Conservation (phyloP, 331 rosid species). For the Pyrus hybrid region DNA sequence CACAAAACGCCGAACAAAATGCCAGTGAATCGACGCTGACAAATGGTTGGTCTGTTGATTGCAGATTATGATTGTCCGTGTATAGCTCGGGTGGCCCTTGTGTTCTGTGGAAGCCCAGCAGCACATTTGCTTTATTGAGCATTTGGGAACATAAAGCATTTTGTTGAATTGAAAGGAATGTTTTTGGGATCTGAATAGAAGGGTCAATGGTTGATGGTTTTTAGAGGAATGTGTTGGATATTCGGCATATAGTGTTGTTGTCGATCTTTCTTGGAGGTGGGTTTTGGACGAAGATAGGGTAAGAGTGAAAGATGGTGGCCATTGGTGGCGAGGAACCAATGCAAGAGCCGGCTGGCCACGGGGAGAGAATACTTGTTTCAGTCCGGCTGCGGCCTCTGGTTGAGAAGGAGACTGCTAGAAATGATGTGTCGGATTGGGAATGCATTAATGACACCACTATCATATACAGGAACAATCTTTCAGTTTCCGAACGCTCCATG, state of each 20-base stretch:
- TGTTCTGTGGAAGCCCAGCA: slow-evolving; percentile 33
- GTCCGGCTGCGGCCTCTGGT: slow-evolving; percentile 75
- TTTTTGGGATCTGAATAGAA: slow-evolving; percentile 15
- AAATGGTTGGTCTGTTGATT: slow-evolving; percentile 43
- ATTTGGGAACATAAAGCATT: slow-evolving; percentile 13
- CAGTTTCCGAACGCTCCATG: slow-evolving; percentile 79
- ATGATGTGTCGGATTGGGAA: slow-evolving; percentile 85
- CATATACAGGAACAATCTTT: slow-evolving; percentile 66
- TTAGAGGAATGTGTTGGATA: slow-evolving; percentile 10
- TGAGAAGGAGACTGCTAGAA: slow-evolving; percentile 48
- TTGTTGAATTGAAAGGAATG: slow-evolving; percentile 16
- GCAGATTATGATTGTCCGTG: slow-evolving; percentile 56
- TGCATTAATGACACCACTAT: slow-evolving; percentile 70
- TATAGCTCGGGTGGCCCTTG: slow-evolving; percentile 39
- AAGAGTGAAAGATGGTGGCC: slow-evolving; percentile 54
- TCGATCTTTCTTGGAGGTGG: slow-evolving; percentile 24
- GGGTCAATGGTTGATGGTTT: slow-evolving; percentile 17
- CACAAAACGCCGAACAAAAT: slow-evolving; percentile 16
- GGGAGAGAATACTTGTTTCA: slow-evolving; percentile 66
- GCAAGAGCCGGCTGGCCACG: slow-evolving; percentile 20
- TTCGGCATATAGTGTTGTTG: slow-evolving; percentile 20
- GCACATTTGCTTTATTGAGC: slow-evolving; percentile 20
- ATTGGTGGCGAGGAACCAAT: slow-evolving; percentile 55
- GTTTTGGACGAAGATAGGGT: slow-evolving; percentile 11
- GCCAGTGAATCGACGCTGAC: slow-evolving; percentile 24